These are phyloP conservation scores for Neoarthrinium moseri DNA, from an alignment of 2,329 filamentous ascomycete genomes.

Conservation along the genomic window DNA sequence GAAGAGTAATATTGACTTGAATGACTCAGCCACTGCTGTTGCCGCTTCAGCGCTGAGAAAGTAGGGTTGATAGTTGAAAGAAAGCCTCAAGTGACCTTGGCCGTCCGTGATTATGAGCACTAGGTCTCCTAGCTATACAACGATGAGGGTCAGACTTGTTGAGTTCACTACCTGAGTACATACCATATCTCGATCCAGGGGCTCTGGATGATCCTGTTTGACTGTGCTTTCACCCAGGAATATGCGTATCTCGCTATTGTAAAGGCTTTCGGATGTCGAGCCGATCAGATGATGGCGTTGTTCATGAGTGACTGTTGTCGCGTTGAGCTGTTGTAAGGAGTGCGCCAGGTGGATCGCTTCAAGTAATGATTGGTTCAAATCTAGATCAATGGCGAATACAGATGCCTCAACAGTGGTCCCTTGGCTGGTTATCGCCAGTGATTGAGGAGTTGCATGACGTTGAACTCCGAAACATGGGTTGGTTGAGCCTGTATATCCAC, in stretches of 20 bases:
- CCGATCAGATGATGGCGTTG: not conserved
- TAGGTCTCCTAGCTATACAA: not conserved
- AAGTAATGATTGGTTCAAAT: not conserved
- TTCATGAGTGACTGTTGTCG: not conserved
- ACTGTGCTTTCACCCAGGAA: not conserved
- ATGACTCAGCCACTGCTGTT: not conserved
- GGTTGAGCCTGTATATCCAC: not conserved
- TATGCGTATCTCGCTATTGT: conserved; percentile 3
- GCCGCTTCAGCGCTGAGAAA: not conserved
- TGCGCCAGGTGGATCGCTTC: not conserved
- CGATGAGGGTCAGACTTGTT: not conserved
- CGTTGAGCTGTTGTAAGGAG: not conserved
- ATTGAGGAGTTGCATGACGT: not conserved
- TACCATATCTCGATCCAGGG: not conserved
- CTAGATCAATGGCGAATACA: not conserved
- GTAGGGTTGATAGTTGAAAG: not conserved
- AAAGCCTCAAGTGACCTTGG: not conserved
- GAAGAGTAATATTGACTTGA: not conserved
- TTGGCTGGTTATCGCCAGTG: not conserved
- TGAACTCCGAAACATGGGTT: not conserved
- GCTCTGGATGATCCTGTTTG: not conserved
- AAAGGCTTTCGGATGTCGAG: not conserved
- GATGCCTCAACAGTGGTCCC: not conserved
- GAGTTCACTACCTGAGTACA: not conserved
- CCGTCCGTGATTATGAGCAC: not conserved